Evolutionary conservation across 352 stramenopile genomes (phyloP).

Genomic region (Phytophthora brassicae): DNA sequence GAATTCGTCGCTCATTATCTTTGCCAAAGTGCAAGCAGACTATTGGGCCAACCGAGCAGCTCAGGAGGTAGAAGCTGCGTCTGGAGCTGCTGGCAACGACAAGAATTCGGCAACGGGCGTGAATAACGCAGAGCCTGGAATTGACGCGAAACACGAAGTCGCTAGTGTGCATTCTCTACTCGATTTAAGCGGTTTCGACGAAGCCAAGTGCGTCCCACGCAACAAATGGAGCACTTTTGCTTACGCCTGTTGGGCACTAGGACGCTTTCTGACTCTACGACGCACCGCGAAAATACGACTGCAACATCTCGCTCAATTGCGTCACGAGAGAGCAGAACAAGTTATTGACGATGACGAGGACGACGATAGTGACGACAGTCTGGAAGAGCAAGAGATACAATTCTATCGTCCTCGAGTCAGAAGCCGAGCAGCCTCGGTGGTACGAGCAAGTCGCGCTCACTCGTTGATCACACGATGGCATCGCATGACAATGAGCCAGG

Average conservation of each 20-base stretch:
- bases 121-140: conserved; percentile 29
- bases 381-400: conserved; percentile 15
- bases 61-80: conserved; percentile 22
- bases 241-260: conserved; percentile 62
- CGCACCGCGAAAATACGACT: conserved; percentile 20
- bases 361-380: conserved; percentile 15
- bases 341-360: conserved; percentile 43
- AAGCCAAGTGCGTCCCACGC: conserved; percentile 56
- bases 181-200: conserved; percentile 65
- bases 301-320: conserved; percentile 14
- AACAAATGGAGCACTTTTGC: conserved; percentile 83
- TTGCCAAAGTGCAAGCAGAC: conserved; percentile 77
- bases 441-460: conserved; percentile 43
- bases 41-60: conserved; percentile 68
- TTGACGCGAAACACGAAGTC: conserved; percentile 54
- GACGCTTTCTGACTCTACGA: conserved; percentile 49
- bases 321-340: conserved; percentile 15
- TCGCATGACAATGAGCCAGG: conserved; percentile 50
- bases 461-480: conserved; percentile 69
- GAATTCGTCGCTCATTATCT: conserved; percentile 82
- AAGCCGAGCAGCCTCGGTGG: conserved; percentile 45
- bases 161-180: conserved; percentile 70
- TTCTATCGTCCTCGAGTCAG: conserved; percentile 19
- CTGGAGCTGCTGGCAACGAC: neutral
- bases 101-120: conserved; percentile 5